phyloP scores from a whole-genome alignment of 345 rosid genomes.

The Raphanus sativus region DNA sequence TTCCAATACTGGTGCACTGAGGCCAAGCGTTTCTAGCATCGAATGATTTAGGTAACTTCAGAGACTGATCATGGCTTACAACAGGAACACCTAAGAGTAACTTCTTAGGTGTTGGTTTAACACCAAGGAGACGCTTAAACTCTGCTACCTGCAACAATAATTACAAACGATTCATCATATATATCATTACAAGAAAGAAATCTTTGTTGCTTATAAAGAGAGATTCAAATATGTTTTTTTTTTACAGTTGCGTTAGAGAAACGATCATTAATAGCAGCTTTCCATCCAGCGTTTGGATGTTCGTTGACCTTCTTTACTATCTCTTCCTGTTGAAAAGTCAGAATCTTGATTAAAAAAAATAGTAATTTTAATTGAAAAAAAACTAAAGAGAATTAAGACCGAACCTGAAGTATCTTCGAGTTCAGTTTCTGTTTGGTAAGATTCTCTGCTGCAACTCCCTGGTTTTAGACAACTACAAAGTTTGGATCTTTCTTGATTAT shows the following conservation, averaged over 20 bases:
- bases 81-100: conserved; percentile 62
- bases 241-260: conserved; percentile 69
- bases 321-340: conserved; percentile 52
- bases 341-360: conserved; percentile 13
- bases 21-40: conserved; percentile 92
- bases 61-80: conserved; percentile 60
- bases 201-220: not conserved
- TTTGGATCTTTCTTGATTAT: conserved; percentile 2
- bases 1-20: conserved; percentile 72
- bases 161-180: not conserved
- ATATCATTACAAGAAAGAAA: not conserved
- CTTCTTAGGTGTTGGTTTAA: conserved; percentile 59
- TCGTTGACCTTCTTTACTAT: conserved; percentile 68
- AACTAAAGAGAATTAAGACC: conserved; percentile 33
- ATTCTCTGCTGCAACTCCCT: conserved; percentile 47
- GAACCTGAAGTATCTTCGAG: conserved; percentile 78
- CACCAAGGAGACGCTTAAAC: conserved; percentile 84
- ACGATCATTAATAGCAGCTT: conserved; percentile 69
- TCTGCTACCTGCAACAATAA: conserved; percentile 59
- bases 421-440: conserved; percentile 61
- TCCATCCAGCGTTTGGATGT: conserved; percentile 83
- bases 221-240: conserved; percentile 1
- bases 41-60: conserved; percentile 61
- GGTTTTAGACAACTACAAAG: conserved; percentile 33
- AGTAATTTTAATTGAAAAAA: not conserved